phyloP scores from a whole-genome alignment of 129 eudicot genomes.

The Flaveria trinervia region DNA sequence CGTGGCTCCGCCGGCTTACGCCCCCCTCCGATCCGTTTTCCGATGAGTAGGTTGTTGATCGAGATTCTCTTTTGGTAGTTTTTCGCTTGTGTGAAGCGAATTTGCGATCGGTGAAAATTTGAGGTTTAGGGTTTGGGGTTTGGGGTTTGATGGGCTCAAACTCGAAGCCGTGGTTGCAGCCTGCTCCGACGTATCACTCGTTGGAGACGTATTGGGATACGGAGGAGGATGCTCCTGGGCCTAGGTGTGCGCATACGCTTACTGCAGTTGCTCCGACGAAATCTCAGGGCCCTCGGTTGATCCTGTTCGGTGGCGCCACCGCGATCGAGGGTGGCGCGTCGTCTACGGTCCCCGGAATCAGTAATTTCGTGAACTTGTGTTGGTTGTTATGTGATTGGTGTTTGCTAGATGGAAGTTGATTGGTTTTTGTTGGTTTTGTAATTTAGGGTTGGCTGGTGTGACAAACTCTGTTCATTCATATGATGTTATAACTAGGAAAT shows the following conservation, averaged over 20 bases:
- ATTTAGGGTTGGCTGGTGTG: slow-evolving; percentile 91
- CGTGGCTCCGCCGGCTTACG: slow-evolving; percentile 8
- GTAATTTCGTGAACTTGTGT: slow-evolving; percentile 36
- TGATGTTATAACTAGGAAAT: slow-evolving; percentile 84
- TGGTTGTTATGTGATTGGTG: background rate
- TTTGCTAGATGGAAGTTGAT: background rate
- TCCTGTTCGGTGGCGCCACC: slow-evolving; percentile 92
- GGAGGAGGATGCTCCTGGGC: slow-evolving; percentile 88
- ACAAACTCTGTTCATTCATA: slow-evolving; percentile 90
- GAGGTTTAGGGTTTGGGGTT: slow-evolving; percentile 18
- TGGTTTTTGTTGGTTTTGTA: slow-evolving; percentile 5
- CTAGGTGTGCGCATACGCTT: slow-evolving; percentile 88
- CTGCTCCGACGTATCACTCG: slow-evolving; percentile 68
- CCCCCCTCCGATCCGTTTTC: background rate
- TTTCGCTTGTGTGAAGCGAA: background rate
- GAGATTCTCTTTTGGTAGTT: background rate
- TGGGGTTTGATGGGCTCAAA: slow-evolving; percentile 65
- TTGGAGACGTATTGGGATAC: slow-evolving; percentile 67
- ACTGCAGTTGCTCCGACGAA: slow-evolving; percentile 88
- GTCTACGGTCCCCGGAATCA: slow-evolving; percentile 68
- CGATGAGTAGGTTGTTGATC: background rate
- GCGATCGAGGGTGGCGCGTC: slow-evolving; percentile 87
- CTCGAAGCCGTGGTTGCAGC: slow-evolving; percentile 77
- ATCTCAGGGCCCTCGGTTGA: slow-evolving; percentile 82
- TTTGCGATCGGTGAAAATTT: slow-evolving; percentile 15